These are phyloP conservation scores for Pleomassaria siparia DNA, from an alignment of 2,329 filamentous ascomycete genomes.

Conservation along the genomic window DNA sequence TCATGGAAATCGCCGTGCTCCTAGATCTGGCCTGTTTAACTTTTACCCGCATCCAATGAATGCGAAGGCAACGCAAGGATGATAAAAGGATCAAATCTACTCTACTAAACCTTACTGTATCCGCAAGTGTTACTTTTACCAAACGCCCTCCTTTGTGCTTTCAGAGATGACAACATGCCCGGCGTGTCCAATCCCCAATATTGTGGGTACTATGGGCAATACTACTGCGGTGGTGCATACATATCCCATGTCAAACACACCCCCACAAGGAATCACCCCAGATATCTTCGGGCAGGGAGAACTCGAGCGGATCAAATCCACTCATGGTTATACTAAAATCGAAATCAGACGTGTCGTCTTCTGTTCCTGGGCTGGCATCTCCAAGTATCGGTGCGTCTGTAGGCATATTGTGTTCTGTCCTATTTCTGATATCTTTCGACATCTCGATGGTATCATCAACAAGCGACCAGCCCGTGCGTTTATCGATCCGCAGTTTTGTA, in stretches of 20 bases:
- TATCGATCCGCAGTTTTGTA: slow-evolving; percentile 20
- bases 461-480: slow-evolving; percentile 23
- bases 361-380: background rate
- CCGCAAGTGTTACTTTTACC: too few species aligned
- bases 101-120: too few species aligned
- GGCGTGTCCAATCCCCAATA: too few species aligned
- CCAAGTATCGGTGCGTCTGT: background rate
- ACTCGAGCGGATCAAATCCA: slow-evolving; percentile 16
- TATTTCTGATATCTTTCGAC: slow-evolving; percentile 17
- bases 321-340: slow-evolving; percentile 6
- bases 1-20: too few species aligned
- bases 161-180: too few species aligned
- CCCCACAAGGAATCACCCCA: slow-evolving; percentile 27
- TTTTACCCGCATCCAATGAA: too few species aligned
- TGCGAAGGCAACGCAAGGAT: too few species aligned
- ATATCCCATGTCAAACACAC: slow-evolving; percentile 19
- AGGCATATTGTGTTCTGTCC: background rate
- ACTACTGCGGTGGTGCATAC: background rate
- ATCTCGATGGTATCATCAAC: slow-evolving; percentile 21
- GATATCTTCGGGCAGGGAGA: slow-evolving; percentile 21
- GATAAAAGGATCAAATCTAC: too few species aligned
- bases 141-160: too few species aligned
- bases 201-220: background rate
- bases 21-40: too few species aligned
- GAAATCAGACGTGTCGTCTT: background rate